phyloP scores from a whole-genome alignment of 305 asterid genomes.

The Petunia hybrid region DNA sequence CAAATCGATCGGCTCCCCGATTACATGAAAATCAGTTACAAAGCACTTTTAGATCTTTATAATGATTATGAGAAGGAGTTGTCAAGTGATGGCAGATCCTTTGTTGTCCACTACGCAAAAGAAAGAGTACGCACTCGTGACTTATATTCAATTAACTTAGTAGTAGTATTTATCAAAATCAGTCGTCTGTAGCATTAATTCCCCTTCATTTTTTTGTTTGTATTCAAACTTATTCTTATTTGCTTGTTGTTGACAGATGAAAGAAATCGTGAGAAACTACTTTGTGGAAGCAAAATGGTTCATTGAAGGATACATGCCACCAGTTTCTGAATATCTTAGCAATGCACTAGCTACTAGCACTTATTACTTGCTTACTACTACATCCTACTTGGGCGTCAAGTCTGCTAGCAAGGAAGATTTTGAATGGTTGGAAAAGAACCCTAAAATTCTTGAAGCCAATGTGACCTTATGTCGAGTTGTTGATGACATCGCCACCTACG shows the following conservation, averaged over 20 bases:
- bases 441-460: constrained; percentile 48
- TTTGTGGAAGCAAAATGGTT: constrained; percentile 28
- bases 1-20: constrained; percentile 26
- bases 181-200: background rate
- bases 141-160: background rate
- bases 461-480: constrained; percentile 49
- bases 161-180: no score
- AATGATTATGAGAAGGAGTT: constrained; percentile 32
- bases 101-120: constrained; percentile 32
- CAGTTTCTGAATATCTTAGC: constrained; percentile 32
- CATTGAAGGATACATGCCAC: constrained; percentile 20
- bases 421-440: constrained; percentile 49
- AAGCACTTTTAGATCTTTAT: background rate
- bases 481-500: constrained; percentile 56
- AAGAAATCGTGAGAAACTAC: constrained; percentile 37
- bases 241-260: constrained; percentile 24
- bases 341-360: constrained; percentile 25
- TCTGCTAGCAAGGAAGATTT: constrained; percentile 33
- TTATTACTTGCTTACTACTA: constrained; percentile 1
- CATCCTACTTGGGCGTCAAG: constrained; percentile 24
- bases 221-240: background rate
- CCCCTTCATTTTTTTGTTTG: background rate
- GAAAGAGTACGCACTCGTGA: constrained; percentile 37
- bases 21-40: constrained; percentile 37
- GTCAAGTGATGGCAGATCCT: background rate